A percentile compares a stretch with the other conserved stretches of the same genome.
phyloP scores from a whole-genome alignment of 2,329 filamentous ascomycete genomes.

The Pseudogymnoascus sp. region DNA sequence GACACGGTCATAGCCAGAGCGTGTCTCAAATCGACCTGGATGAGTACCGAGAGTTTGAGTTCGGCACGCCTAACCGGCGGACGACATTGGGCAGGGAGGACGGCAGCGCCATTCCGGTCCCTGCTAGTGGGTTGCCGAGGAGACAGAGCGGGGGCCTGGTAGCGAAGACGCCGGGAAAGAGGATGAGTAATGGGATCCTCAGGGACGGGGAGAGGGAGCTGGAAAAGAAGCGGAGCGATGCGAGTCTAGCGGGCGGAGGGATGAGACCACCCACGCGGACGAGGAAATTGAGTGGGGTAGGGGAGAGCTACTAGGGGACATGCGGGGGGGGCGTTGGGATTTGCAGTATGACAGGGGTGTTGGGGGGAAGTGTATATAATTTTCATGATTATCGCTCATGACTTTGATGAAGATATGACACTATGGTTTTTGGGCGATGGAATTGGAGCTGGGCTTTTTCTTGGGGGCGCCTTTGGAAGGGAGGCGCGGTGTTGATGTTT shows the following conservation, averaged over 20 bases:
- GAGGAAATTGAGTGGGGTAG: slow-evolving; percentile 45
- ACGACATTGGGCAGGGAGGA: slow-evolving; percentile 36
- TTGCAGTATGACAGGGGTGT: background rate
- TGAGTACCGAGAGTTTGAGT: slow-evolving; percentile 23
- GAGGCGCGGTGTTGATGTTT: background rate
- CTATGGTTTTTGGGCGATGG: slow-evolving; percentile 4
- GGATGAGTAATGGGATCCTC: slow-evolving; percentile 24
- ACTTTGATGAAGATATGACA: slow-evolving; percentile 9
- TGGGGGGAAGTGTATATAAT: background rate
- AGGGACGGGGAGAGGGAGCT: slow-evolving; percentile 17
- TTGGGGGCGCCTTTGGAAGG: background rate
- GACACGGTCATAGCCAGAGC: slow-evolving; percentile 30
- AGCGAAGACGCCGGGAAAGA: slow-evolving; percentile 19
- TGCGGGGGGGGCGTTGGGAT: slow-evolving; percentile 1
- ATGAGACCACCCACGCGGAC: slow-evolving; percentile 27
- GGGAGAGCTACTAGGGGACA: slow-evolving; percentile 46
- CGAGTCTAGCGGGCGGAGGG: slow-evolving; percentile 14
- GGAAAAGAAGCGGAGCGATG: slow-evolving; percentile 13
- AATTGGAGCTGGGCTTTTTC: background rate
- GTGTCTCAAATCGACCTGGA: slow-evolving; percentile 27
- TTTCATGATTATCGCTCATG: slow-evolving; percentile 9
- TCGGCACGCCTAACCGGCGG: slow-evolving; percentile 39
- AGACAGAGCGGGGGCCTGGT: slow-evolving; percentile 41
- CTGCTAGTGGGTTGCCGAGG: slow-evolving; percentile 38
- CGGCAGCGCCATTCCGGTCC: slow-evolving; percentile 42